Evolutionary conservation across 768 basidiomycete genomes (phyloP).

Genomic region (Strobilomyces echinocephalus): DNA sequence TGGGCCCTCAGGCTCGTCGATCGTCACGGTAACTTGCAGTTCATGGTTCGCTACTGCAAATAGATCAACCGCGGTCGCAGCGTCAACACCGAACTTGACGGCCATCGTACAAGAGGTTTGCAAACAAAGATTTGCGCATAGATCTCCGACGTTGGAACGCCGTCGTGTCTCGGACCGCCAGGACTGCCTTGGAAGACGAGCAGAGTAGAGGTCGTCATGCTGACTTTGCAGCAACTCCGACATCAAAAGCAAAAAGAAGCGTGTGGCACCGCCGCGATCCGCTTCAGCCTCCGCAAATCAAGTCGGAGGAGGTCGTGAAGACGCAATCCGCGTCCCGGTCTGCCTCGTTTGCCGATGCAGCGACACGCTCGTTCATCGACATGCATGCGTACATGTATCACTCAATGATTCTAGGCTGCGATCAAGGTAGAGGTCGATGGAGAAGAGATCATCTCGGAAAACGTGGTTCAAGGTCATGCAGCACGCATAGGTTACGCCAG

Average conservation of each 20-base stretch:
- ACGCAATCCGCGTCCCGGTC: neutral
- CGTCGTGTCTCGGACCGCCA: constrained; percentile 1
- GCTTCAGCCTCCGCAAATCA: neutral
- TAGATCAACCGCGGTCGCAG: neutral
- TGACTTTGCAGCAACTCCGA: constrained; percentile 2
- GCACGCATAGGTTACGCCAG: constrained; percentile 2
- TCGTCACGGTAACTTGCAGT: neutral
- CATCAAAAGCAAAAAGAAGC: neutral
- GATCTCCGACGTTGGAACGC: neutral
- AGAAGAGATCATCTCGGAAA: constrained; percentile 3
- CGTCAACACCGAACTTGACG: constrained; percentile 2
- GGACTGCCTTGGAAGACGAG: neutral
- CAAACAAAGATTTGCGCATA: neutral
- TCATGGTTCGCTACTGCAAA: neutral
- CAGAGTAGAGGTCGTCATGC: constrained; percentile 9
- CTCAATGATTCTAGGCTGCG: constrained; percentile 1
- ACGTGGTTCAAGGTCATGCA: constrained; percentile 7
- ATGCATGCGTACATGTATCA: too few relatives aligned
- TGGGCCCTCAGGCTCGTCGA: neutral
- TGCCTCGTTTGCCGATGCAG: neutral
- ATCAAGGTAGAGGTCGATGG: constrained; percentile 7
- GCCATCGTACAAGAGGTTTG: constrained; percentile 3
- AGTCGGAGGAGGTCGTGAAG: constrained; percentile 4
- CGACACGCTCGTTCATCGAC: neutral
- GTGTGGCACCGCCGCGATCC: neutral